Evolutionary conservation across 2,329 filamentous ascomycete genomes (phyloP), one percentile per base, ranked within the genome.

Genomic region (Pseudogymnoascus sp.): DNA sequence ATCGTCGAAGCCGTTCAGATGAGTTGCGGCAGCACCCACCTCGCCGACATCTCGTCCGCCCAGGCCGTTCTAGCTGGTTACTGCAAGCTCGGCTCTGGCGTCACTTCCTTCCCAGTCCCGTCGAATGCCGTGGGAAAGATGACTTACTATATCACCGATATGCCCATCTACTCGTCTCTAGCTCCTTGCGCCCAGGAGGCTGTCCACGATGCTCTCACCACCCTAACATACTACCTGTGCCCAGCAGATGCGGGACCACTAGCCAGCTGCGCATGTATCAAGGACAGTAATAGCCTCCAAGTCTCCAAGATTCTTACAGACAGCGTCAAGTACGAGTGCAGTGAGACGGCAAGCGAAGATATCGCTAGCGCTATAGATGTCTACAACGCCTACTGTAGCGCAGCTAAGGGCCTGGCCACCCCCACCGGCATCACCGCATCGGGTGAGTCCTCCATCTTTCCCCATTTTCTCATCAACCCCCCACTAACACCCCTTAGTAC

Each of bases 61-160:
- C 77, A 81, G 63, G 75, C 73, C 5, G 77, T 84, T 63, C 83
- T 82, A 64, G 70, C 75, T 0, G 80, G 79, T 2, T 84, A 83
- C 68, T 84, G 82, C 67, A 75, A 74, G 21, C 75, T 84, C 69
- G 77, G 77, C 50, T 66, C 76, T 11, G 82, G 80, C 62, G 82
- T 78, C 0, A 79, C 79, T 0, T 75, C 73, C 0, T 83, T 84
- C 65, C 79, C 80, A 1, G 66, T 70, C 3, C 76, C 79, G 1
- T 71, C 76, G 0, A 69, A 74, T 28, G 81, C 81, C 5, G 79
- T 81, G 0, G 82, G 82, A 47, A 76, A 82, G 65, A 81, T 84
- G 77, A 76, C 79, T 0, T 84, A 83, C 67, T 80, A 82, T 64
- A 79, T 84, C 63, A 82, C 80, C 1, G 82, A 77, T 11, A 70